These are phyloP conservation scores for Yamadazyma philogaea DNA, from an alignment of 805 yeast genomes.

Conservation along the genomic window DNA sequence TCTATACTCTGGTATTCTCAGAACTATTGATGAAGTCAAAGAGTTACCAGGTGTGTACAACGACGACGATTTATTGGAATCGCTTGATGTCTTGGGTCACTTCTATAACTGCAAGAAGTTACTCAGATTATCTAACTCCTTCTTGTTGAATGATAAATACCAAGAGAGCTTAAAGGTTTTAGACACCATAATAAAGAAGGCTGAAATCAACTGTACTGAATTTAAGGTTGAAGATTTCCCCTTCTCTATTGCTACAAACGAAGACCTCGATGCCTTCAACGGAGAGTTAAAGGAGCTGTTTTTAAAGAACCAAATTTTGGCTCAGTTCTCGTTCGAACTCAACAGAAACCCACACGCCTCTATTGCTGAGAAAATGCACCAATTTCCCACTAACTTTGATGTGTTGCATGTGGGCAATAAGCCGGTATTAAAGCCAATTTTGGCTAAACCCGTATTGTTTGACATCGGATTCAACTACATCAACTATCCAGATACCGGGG, in stretches of 20 bases:
- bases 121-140: slow-evolving; percentile 44
- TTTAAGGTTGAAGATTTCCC: slow-evolving; percentile 40
- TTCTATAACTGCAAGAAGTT: slow-evolving; percentile 48
- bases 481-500: slow-evolving; percentile 32
- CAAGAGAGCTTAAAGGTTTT: slow-evolving; percentile 48
- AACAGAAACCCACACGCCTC: neutral
- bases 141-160: slow-evolving; percentile 37
- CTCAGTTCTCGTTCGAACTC: slow-evolving; percentile 41
- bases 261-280: slow-evolving; percentile 25
- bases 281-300: slow-evolving; percentile 16
- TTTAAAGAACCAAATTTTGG: slow-evolving; percentile 40
- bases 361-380: slow-evolving; percentile 44
- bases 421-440: slow-evolving; percentile 51
- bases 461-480: slow-evolving; percentile 88
- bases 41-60: slow-evolving; percentile 92
- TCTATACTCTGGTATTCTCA: slow-evolving; percentile 48
- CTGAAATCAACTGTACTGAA: slow-evolving; percentile 15
- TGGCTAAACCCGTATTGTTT: slow-evolving; percentile 84
- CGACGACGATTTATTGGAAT: slow-evolving; percentile 62
- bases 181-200: slow-evolving; percentile 20
- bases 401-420: slow-evolving; percentile 22
- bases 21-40: slow-evolving; percentile 55
- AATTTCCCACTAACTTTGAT: slow-evolving; percentile 29
- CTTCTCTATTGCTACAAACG: slow-evolving; percentile 39
- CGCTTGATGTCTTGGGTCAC: slow-evolving; percentile 48